Base-by-base conservation (phyloP, 139 green algal species). In the Gonium pectorale region DNA sequence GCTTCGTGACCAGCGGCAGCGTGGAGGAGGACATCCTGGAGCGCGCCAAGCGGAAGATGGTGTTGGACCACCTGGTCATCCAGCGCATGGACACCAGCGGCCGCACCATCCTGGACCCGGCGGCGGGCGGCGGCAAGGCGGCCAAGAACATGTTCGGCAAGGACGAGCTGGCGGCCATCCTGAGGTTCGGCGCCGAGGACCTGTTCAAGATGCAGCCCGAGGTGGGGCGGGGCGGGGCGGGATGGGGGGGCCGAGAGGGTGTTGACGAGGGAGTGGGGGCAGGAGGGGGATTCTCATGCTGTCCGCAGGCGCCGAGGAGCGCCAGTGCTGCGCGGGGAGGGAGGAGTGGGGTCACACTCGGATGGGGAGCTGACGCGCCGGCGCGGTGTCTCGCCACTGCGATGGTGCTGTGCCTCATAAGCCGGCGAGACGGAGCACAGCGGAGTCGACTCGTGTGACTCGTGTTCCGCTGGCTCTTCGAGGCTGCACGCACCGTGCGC, bases 11-110 rank as follows among this genome's bases (percentile, higher is more conserved):
- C 21, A 94, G 87, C 72, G 87, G 88, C 62, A 95, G 87, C 66
- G 96, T 98, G 73, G 96, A 99, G 91, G 95, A 99, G 89, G 94
- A 98, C 86, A 99, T 99, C 63, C 85, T 99, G 82, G 95, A 99
- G 90, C 87, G 94, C 21, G 95, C 94, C 68, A 98, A 98, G 89
- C 86, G 92, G 38, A 99, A 99, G 92, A 99, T 99, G 96, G 96
- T 98, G 88, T 94, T 99, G 85, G 97, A 99, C 87, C 96, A 99
- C 86, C 89, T 99, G 63, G 96, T 99, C 80, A 98, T 98, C 35
- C 96, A 94, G 88, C 92, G 91, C 86, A 98, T 98, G 94, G 97
- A 98, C 91, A 97, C 96, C 41, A 90, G 69, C 37, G 96, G 96
- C 1, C 90, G 95, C 43, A 97, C 90, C 11, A 94, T 98, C 49